Evolutionary conservation across 441 rosid species (phyloP).

Genomic region (Pelargonium exstipulatum): DNA sequence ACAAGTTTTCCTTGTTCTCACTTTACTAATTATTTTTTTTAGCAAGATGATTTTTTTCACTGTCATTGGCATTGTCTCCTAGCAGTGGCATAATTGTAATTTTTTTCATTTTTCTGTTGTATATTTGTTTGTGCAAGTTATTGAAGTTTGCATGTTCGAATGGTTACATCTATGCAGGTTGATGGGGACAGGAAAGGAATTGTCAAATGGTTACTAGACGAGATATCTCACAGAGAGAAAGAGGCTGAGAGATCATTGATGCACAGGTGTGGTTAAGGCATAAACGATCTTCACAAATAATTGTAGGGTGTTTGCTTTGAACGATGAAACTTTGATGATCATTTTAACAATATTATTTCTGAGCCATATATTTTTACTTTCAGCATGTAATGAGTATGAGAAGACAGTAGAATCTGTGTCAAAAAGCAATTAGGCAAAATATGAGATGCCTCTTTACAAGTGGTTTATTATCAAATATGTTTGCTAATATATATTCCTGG

Average conservation of each 20-base stretch:
- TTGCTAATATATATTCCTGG: constrained; percentile 20
- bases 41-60: background rate
- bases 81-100: background rate
- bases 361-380: background rate
- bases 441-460: constrained; percentile 11
- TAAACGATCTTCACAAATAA: constrained; percentile 17
- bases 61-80: background rate
- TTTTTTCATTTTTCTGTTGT: background rate
- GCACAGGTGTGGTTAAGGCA: constrained; percentile 45
- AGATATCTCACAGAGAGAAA: constrained; percentile 51
- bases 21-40: background rate
- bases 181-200: constrained; percentile 34
- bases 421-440: constrained; percentile 12
- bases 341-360: background rate
- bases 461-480: constrained; percentile 12
- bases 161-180: constrained; percentile 26
- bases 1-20: background rate
- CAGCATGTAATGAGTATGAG: background rate
- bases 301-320: background rate
- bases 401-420: constrained; percentile 2
- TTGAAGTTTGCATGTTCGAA: constrained; percentile 8
- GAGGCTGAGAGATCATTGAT: constrained; percentile 69
- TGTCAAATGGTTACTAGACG: constrained; percentile 61
- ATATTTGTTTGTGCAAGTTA: constrained; percentile 10
- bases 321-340: constrained; percentile 1